These are phyloP conservation scores for Eutrema heterophyllum DNA, from an alignment of 345 rosid species.

Conservation along the genomic window DNA sequence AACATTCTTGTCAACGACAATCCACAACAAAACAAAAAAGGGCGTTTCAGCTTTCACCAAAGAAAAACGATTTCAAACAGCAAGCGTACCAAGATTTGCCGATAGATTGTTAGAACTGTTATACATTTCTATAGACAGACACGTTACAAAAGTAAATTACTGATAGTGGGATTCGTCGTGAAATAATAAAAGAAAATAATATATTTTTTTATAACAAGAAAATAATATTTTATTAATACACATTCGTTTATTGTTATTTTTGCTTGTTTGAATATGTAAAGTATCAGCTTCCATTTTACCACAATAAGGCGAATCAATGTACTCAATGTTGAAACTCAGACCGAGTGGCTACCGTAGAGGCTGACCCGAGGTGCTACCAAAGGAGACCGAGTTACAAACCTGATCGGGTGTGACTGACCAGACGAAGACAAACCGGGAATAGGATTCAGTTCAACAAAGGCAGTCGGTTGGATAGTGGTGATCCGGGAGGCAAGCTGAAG, in stretches of 20 bases:
- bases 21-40: too few species aligned
- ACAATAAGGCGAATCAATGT: background rate
- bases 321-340: too few species aligned
- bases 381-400: too few species aligned
- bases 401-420: too few species aligned
- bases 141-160: background rate
- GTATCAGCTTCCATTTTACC: background rate
- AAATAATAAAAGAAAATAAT: too few species aligned
- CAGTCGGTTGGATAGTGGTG: too few species aligned
- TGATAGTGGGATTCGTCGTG: background rate
- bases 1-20: conserved; percentile 9
- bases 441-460: too few species aligned
- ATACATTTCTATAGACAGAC: background rate
- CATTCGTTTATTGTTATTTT: background rate
- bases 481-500: too few species aligned
- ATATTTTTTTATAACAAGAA: background rate
- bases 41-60: background rate
- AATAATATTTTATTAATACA: background rate
- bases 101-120: background rate
- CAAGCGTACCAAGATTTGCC: conserved; percentile 3
- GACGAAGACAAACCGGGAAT: too few species aligned
- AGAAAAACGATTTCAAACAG: background rate
- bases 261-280: background rate
- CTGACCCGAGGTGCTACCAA: too few species aligned
- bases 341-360: too few species aligned